These are phyloP conservation scores for Aspergillus nidulans DNA, from an alignment of 495 filamentous ascomycete species.

Conservation along the genomic window DNA sequence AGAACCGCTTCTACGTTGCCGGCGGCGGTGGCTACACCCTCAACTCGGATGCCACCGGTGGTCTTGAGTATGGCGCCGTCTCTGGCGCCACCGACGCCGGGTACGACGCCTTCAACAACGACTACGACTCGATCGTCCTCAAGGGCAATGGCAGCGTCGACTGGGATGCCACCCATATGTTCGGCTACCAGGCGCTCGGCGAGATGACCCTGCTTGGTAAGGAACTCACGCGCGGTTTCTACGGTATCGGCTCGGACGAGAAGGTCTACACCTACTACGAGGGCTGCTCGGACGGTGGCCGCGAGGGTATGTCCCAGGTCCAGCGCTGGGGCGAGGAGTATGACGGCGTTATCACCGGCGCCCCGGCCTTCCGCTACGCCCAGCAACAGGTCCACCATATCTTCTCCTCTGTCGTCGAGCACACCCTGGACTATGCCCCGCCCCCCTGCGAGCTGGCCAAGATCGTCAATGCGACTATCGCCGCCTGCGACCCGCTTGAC, in stretches of 20 bases:
- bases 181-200: slow-evolving; percentile 36
- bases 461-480: slow-evolving; percentile 62
- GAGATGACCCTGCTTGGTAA: slow-evolving; percentile 36
- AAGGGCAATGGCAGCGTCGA: slow-evolving; percentile 40
- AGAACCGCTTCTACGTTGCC: slow-evolving; percentile 40
- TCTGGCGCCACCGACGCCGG: slow-evolving; percentile 45
- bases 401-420: slow-evolving; percentile 69
- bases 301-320: slow-evolving; percentile 47
- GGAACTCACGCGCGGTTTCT: slow-evolving; percentile 32
- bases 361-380: slow-evolving; percentile 45
- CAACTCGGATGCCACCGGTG: slow-evolving; percentile 32
- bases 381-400: slow-evolving; percentile 37
- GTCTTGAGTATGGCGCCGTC: slow-evolving; percentile 42
- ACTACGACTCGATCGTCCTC: slow-evolving; percentile 31
- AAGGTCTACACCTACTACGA: slow-evolving; percentile 52
- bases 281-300: slow-evolving; percentile 50
- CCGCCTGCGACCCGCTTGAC: slow-evolving; percentile 46
- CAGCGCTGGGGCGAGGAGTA: slow-evolving; percentile 44
- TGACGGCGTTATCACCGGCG: slow-evolving; percentile 44
- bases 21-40: slow-evolving; percentile 46
- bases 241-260: slow-evolving; percentile 10
- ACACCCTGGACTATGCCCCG: slow-evolving; percentile 72
- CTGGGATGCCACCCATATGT: slow-evolving; percentile 42
- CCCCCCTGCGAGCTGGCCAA: slow-evolving; percentile 74
- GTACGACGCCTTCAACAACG: slow-evolving; percentile 38